Base-by-base conservation (phyloP, 2,329 filamentous ascomycete genomes). In the Juglanconis oblonga region DNA sequence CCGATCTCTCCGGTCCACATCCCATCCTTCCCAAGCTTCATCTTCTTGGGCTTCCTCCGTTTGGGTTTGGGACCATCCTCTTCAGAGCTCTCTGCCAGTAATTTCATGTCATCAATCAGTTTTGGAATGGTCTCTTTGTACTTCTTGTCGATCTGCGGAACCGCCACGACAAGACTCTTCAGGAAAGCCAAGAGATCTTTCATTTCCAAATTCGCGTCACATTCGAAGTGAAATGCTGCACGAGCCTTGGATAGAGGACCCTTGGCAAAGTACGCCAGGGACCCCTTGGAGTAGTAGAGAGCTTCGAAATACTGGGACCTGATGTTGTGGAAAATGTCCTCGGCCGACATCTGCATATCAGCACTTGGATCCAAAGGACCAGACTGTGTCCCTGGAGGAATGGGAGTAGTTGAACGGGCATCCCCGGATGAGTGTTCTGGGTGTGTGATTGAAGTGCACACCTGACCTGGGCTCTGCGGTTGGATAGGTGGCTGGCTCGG, bases 201-300 rank as follows among this genome's bases (percentile, higher is more conserved):
- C 72, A 88, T 85, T 45, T 86, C 79, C 24, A 87, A 74, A 29
- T 80, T 83, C 6, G 81, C 77, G 69, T 88, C 84, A 55, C 83
- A 82, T 62, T 86, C 82, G 13, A 86, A 74, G 59, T 87, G 84
- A 64, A 91, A 91, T 13, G 87, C 83, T 51, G 87, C 88, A 61
- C 90, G 84, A 50, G 89, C 87, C 66, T 90, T 83, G 49, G 90
- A 91, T 24, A 95, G 76, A 1, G 91, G 89, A 0, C 90, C 91
- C 76, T 95, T 95, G 24, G 88, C 88, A 73, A 94, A 93, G 72
- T 93, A 95, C 60, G 90, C 90, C 59, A 94, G 76, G 3, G 90
- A 91, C 38, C 89, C 90, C 78, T 85, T 82, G 59, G 87, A 86
- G 74, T 85, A 79, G 77, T 87, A 87, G 1, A 89, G 72, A 5